These are phyloP conservation scores for Annona cherimola DNA, from an alignment of 164 flowering plant genomes.

Conservation along the genomic window DNA sequence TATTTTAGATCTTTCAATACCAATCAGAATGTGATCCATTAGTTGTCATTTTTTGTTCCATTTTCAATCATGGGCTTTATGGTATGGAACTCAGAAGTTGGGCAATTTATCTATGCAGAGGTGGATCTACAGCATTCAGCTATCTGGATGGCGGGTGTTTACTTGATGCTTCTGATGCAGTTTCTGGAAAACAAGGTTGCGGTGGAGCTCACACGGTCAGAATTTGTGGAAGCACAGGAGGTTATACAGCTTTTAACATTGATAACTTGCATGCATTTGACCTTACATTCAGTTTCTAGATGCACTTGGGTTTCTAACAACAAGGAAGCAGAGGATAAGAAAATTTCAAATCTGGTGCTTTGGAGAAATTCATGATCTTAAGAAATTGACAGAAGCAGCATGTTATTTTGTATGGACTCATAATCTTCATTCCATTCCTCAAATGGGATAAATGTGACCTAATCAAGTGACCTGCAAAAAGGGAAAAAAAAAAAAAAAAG, in stretches of 20 bases:
- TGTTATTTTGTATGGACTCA: no score
- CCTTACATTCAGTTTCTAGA: no score
- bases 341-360: no score
- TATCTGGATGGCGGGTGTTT: conserved; percentile 87
- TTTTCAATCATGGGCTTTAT: neutral
- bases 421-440: no score
- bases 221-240: conserved; percentile 91
- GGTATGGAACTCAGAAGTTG: neutral
- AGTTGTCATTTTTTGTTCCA: neutral
- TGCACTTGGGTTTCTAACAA: no score
- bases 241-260: conserved; percentile 23
- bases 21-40: neutral
- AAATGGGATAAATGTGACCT: no score
- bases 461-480: no score
- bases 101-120: conserved; percentile 44
- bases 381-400: no score
- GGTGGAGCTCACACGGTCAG: conserved; percentile 81
- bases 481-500: no score
- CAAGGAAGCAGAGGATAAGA: no score
- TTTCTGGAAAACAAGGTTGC: conserved; percentile 93
- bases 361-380: no score
- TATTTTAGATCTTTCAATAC: neutral
- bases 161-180: conserved; percentile 86
- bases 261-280: neutral
- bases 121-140: conserved; percentile 77